phyloP scores from a whole-genome alignment of 306 rosid species.

The Cicer arietinum region DNA sequence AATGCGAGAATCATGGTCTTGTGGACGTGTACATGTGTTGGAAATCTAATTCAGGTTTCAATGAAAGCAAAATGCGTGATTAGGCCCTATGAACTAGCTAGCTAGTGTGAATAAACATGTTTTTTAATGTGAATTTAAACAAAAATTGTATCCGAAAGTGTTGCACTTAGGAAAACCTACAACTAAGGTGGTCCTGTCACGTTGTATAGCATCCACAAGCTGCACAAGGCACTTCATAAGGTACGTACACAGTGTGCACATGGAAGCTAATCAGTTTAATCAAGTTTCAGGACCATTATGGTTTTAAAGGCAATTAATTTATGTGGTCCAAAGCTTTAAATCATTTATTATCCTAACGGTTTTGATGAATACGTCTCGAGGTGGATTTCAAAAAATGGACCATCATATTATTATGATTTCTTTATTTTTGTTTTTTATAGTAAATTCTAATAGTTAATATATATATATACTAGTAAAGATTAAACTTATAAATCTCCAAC shows the following conservation, averaged over 20 bases:
- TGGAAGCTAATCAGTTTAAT: constrained; percentile 50
- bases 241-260: constrained; percentile 50
- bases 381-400: constrained; percentile 44
- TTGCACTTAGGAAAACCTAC: constrained; percentile 30
- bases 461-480: too few species aligned
- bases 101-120: constrained; percentile 6
- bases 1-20: not conserved
- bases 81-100: constrained; percentile 32
- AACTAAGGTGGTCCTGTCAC: constrained; percentile 50
- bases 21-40: constrained; percentile 14
- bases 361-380: constrained; percentile 45
- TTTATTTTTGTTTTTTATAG: not conserved
- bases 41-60: constrained; percentile 38
- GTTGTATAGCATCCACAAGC: constrained; percentile 49
- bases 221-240: constrained; percentile 44
- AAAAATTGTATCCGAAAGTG: constrained; percentile 7
- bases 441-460: too few species aligned
- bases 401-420: constrained; percentile 22
- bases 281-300: constrained; percentile 48
- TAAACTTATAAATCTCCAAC: too few species aligned
- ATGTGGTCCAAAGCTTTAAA: constrained; percentile 62
- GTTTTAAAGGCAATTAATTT: constrained; percentile 45
- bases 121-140: not conserved
- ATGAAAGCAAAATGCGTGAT: constrained; percentile 30
- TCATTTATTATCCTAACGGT: constrained; percentile 56